Evolutionary conservation across 1,284 basidiomycete genomes (phyloP).

Genomic region (Pseudozyma tsukubaensis): DNA sequence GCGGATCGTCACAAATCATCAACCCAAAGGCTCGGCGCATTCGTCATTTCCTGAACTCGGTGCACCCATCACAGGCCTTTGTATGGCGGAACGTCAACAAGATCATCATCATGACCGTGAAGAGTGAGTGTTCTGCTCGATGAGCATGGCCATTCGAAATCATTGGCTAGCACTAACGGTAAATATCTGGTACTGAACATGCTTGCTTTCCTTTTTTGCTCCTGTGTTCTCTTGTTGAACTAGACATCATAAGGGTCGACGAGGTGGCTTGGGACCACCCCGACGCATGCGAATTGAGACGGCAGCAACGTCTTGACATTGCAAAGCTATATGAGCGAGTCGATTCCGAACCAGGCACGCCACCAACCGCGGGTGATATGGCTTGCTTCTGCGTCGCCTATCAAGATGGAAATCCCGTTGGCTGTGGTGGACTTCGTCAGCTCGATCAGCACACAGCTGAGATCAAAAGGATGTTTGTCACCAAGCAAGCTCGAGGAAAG

Average conservation of each 20-base stretch:
- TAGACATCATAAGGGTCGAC: constrained; percentile 12
- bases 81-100: too few species aligned
- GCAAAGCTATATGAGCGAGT: constrained; percentile 21
- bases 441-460: constrained; percentile 29
- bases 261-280: constrained; percentile 29
- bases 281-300: constrained; percentile 25
- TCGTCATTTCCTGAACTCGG: too few species aligned
- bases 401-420: constrained; percentile 15
- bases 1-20: too few species aligned
- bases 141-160: too few species aligned
- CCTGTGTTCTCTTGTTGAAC: not conserved
- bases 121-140: too few species aligned
- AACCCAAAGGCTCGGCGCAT: too few species aligned
- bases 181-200: too few species aligned
- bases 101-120: too few species aligned
- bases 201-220: not conserved
- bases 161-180: too few species aligned
- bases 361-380: constrained; percentile 25
- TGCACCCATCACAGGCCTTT: too few species aligned
- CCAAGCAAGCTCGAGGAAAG: constrained; percentile 24
- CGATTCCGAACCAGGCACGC: constrained; percentile 31
- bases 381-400: constrained; percentile 39
- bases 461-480: constrained; percentile 41
- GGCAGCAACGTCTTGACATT: constrained; percentile 34
- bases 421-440: constrained; percentile 33